A percentile compares a stretch with the other conserved stretches of the same genome.
Evolutionary conservation across 495 filamentous ascomycete species (phyloP).

Genomic region (Penicillium maclennaniae): DNA sequence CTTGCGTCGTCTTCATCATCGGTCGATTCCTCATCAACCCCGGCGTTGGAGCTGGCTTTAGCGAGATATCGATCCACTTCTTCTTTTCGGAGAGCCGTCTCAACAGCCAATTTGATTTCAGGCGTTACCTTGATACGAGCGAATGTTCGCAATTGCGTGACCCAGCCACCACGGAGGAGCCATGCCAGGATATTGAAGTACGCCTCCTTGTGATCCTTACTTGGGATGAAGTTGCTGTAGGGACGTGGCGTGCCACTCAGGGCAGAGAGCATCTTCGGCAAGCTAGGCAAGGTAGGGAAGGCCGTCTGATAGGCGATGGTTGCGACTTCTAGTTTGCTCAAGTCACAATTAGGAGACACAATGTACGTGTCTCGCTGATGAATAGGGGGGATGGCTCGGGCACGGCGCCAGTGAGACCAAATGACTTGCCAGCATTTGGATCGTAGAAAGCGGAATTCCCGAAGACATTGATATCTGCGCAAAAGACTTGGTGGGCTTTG

Average conservation of each 20-base stretch:
- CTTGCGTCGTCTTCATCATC: conserved; percentile 24
- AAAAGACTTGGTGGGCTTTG: conserved; percentile 82
- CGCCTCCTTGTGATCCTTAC: conserved; percentile 77
- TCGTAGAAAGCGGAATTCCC: conserved; percentile 68
- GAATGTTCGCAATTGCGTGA: conserved; percentile 84
- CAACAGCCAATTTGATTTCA: conserved; percentile 48
- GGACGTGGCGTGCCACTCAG: conserved; percentile 73
- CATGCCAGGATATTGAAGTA: conserved; percentile 91
- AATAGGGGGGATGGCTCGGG: conserved; percentile 85
- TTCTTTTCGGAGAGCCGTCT: conserved; percentile 40
- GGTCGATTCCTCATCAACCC: conserved; percentile 15
- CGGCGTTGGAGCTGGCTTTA: conserved; percentile 21
- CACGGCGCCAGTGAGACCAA: conserved; percentile 93
- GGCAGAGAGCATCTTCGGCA: conserved; percentile 79
- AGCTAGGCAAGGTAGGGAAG: conserved; percentile 75
- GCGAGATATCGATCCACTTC: conserved; percentile 42
- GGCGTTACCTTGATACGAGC: conserved; percentile 66
- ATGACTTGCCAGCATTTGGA: conserved; percentile 82
- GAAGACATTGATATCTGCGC: conserved; percentile 71
- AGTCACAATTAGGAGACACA: conserved; percentile 84
- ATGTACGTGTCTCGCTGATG: conserved; percentile 91
- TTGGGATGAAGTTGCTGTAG: conserved; percentile 78
- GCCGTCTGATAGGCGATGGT: conserved; percentile 65
- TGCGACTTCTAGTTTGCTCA: conserved; percentile 66
- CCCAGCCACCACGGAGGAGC: conserved; percentile 88